phyloP scores from a whole-genome alignment of 768 basidiomycete species.

The Kwoniella mangroviensis region DNA sequence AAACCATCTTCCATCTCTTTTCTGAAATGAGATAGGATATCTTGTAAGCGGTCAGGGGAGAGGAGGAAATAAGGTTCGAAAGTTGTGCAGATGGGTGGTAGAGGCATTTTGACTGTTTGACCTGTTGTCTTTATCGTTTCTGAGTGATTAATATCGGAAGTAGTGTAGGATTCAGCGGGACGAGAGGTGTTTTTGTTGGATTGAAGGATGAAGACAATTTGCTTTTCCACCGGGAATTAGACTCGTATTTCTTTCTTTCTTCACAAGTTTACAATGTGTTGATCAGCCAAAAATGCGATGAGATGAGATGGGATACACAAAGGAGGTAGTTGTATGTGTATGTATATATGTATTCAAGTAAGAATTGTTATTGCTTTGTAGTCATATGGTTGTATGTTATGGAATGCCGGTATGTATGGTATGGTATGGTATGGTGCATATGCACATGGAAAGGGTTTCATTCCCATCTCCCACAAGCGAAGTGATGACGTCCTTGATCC shows the following conservation, averaged over 20 bases:
- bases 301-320: not conserved
- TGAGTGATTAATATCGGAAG: too few relatives aligned
- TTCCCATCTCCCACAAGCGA: not conserved
- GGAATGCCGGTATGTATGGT: not conserved
- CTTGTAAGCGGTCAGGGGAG: constrained; percentile 65
- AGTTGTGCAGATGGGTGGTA: constrained; percentile 62
- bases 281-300: too few relatives aligned
- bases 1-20: constrained; percentile 79
- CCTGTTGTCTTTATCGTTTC: too few relatives aligned
- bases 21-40: constrained; percentile 78
- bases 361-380: not conserved
- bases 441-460: too few relatives aligned
- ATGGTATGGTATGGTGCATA: too few relatives aligned
- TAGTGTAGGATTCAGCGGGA: too few relatives aligned
- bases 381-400: not conserved
- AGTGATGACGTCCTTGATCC: not conserved
- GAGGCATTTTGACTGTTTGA: constrained; percentile 33
- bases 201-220: too few relatives aligned
- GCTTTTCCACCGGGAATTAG: too few relatives aligned
- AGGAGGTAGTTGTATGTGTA: not conserved
- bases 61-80: constrained; percentile 78
- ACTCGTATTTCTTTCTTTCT: too few relatives aligned
- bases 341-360: not conserved
- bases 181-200: too few relatives aligned
- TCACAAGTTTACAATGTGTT: too few relatives aligned